phyloP scores from a whole-genome alignment of 345 rosid species.

The Mercurialis annua region DNA sequence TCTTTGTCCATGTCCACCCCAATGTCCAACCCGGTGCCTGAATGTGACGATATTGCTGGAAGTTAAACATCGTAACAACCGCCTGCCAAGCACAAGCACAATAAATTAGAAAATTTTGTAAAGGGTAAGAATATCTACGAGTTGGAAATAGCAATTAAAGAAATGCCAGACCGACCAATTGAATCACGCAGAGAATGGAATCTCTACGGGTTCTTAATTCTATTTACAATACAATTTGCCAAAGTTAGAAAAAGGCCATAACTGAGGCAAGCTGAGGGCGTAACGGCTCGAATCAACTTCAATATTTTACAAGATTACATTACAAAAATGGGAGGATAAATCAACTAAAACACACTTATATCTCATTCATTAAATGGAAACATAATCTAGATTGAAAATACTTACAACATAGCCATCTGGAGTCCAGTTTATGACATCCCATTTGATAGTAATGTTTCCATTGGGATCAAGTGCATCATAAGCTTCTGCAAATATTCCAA shows the following conservation, averaged over 20 bases:
- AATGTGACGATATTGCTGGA: constrained; percentile 37
- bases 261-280: neutral
- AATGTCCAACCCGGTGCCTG: constrained; percentile 36
- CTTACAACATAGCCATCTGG: constrained; percentile 38
- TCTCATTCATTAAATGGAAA: neutral
- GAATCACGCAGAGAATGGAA: neutral
- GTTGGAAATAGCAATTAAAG: neutral
- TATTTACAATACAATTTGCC: neutral
- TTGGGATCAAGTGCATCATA: constrained; percentile 45
- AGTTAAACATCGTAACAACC: constrained; percentile 32
- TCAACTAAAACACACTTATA: neutral
- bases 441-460: constrained; percentile 45
- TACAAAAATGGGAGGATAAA: neutral
- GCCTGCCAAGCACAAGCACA: constrained; percentile 20
- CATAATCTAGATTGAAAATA: neutral
- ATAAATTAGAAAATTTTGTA: neutral
- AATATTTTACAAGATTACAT: neutral
- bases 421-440: constrained; percentile 50
- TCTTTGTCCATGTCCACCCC: constrained; percentile 34
- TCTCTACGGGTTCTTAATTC: neutral
- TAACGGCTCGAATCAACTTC: neutral
- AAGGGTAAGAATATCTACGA: neutral
- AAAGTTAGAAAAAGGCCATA: neutral
- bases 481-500: constrained; percentile 31
- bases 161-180: neutral